These are phyloP conservation scores for Blastocrithidia nonstop DNA, from an alignment of 208 protist species.

Conservation along the genomic window DNA sequence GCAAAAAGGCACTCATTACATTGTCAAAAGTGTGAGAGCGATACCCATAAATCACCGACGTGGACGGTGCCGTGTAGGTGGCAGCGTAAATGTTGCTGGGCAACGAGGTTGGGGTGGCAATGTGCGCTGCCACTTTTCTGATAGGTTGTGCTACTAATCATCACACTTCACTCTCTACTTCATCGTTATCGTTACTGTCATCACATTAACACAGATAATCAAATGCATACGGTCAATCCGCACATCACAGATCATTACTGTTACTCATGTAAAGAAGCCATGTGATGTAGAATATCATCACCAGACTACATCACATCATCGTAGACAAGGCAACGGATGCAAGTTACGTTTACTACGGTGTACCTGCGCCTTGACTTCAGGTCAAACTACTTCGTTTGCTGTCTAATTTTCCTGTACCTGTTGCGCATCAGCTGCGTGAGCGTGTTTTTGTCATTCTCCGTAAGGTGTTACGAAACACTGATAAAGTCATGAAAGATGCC, in stretches of 20 bases:
- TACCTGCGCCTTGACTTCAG: slow-evolving; percentile 97
- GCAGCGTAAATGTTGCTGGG: slow-evolving; percentile 76
- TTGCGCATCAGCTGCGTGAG: slow-evolving; percentile 27
- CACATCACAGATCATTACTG: too few relatives aligned
- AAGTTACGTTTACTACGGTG: slow-evolving; percentile 96
- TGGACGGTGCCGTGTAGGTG: slow-evolving; percentile 33
- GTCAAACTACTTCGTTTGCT: slow-evolving; percentile 95
- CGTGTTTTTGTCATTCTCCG: slow-evolving; percentile 48
- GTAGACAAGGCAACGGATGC: slow-evolving; percentile 72
- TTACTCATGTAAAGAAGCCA: too few relatives aligned
- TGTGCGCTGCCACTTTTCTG: slow-evolving; percentile 84
- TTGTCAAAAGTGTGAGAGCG: slow-evolving; percentile 94
- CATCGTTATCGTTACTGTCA: too few relatives aligned
- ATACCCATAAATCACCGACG: slow-evolving; percentile 79
- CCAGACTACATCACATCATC: slow-evolving; percentile 70
- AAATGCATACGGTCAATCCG: too few relatives aligned
- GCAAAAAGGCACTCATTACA: slow-evolving; percentile 97
- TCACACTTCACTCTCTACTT: slow-evolving; percentile 46
- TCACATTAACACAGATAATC: too few relatives aligned
- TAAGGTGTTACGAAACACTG: slow-evolving; percentile 74
- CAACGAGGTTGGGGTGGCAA: slow-evolving; percentile 88
- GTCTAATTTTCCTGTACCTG: slow-evolving; percentile 87
- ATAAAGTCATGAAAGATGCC: slow-evolving; percentile 74
- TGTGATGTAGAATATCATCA: slow-evolving; percentile 56
- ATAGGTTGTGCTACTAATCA: slow-evolving; percentile 69